Conservation (phyloP, 2,329 filamentous ascomycete species). For the Sphaerulina vaccinii region DNA sequence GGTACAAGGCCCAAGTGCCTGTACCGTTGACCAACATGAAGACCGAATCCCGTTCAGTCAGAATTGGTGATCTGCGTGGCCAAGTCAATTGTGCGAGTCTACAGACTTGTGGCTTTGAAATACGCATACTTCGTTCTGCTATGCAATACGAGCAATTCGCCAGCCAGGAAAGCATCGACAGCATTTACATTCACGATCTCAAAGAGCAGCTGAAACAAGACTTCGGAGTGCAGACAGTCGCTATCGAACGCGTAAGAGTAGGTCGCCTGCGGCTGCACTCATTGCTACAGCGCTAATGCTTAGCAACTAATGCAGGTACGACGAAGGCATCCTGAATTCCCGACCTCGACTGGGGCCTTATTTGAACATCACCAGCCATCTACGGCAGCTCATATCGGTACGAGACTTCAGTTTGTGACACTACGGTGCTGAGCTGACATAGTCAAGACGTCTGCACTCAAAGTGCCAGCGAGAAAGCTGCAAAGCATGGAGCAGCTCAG, state of each 20-base stretch:
- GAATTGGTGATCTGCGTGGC: conserved; percentile 6
- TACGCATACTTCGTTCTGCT: background rate
- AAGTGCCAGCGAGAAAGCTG: background rate
- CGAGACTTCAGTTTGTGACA: background rate
- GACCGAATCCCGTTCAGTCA: background rate
- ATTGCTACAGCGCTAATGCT: background rate
- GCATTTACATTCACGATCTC: conserved; percentile 2
- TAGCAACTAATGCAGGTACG: conserved; percentile 2
- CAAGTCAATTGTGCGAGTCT: conserved; percentile 1
- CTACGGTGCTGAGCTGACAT: background rate
- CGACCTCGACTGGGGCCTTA: background rate
- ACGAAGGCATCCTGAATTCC: conserved; percentile 5
- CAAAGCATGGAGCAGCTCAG: background rate
- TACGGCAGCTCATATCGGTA: conserved; percentile 13
- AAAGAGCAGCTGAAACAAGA: background rate
- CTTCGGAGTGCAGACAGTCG: background rate
- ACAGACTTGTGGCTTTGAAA: conserved; percentile 6
- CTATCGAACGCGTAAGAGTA: conserved; percentile 7
- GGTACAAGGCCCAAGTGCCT: conserved; percentile 4
- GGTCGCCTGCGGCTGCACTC: background rate
- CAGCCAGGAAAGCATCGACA: background rate
- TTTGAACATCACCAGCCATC: conserved; percentile 11
- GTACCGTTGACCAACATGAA: conserved; percentile 7
- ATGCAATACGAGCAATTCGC: conserved; percentile 11
- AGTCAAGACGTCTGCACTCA: background rate